Base-by-base conservation (phyloP, 805 yeast species). In the Saturnispora diversa region DNA sequence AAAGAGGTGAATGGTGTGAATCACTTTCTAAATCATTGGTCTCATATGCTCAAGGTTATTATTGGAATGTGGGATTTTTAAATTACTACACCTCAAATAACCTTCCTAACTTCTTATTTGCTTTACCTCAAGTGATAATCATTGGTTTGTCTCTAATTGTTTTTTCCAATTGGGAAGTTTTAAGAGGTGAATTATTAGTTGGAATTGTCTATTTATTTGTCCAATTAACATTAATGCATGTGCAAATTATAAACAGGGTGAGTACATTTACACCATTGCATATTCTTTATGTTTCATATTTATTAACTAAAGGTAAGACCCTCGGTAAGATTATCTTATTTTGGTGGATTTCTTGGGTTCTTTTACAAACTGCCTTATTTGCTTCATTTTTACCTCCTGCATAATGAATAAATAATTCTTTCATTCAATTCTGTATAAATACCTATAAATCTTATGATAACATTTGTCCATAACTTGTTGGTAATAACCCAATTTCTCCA, bases 341-440 rank as follows among this genome's bases (percentile, higher is more conserved):
- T 6, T 81, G 75, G 64, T 60, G 74, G 46, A 47, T 75, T 12
- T 47, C 69, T 1, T 87, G 94, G 94, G 66, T 64, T 13, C 56
- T 77, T 3, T 50, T 75, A 3, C 95, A 87, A 60, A 71, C 87
- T 0, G 69, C 74, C 1, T 60, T 87, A 39, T 87, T 75, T 62
- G 83, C 81, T 5, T 78, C 77, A 12, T 87, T 84, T 54, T 64
- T 87, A 31, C 96, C 96, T 4, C 96, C 96, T 6, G 96, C 96
- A n/a, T 84, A 56, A 55, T 35, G 9, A n/a, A n/a, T n/a, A n/a
- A n/a, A n/a, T n/a, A n/a, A n/a, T n/a, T n/a, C n/a, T n/a, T n/a
- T n/a, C n/a, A 23, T 35, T 19, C 12, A 21, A 5, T 26, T 20
- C 13, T 9, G 13, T 17, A 19, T 5, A n/a, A n/a, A n/a, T n/a